A percentile compares a stretch with the other conserved stretches of the same genome.
Conservation (phyloP, 2,329 filamentous ascomycete species). For the Apiospora hydei region DNA sequence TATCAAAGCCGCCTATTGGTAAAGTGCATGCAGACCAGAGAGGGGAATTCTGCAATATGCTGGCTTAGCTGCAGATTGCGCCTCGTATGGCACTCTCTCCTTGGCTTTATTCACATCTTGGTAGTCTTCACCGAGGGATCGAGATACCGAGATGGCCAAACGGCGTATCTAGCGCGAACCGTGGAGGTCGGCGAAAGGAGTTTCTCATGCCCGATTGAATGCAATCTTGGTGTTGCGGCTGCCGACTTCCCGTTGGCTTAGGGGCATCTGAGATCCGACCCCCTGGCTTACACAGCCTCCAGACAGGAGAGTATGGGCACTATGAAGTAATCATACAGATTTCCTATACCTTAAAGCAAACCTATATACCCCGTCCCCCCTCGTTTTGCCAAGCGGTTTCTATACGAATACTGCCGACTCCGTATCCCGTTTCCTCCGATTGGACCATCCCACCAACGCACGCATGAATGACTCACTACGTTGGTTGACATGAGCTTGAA, state of each 20-base stretch:
- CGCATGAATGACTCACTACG: neutral
- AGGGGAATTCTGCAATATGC: neutral
- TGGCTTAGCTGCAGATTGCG: neutral
- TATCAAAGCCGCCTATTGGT: neutral
- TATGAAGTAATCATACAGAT: slow-evolving; percentile 6
- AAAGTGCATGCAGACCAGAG: neutral
- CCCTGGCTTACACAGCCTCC: neutral
- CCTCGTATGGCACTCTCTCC: too few species aligned
- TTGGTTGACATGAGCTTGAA: neutral
- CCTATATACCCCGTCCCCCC: neutral
- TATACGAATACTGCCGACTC: neutral
- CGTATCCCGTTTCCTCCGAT: too few species aligned
- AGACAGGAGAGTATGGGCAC: too few species aligned
- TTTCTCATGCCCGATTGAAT: neutral
- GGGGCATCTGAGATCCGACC: neutral
- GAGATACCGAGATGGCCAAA: neutral
- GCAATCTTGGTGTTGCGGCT: neutral
- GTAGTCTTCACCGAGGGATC: too few species aligned
- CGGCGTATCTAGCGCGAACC: neutral
- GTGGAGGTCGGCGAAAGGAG: neutral
- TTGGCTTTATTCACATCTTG: too few species aligned
- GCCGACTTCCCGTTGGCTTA: neutral
- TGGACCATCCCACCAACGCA: neutral
- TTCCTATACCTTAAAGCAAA: neutral
- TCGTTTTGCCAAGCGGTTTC: neutral